Base-by-base conservation (phyloP, 345 rosid genomes). In the Salix udensis region DNA sequence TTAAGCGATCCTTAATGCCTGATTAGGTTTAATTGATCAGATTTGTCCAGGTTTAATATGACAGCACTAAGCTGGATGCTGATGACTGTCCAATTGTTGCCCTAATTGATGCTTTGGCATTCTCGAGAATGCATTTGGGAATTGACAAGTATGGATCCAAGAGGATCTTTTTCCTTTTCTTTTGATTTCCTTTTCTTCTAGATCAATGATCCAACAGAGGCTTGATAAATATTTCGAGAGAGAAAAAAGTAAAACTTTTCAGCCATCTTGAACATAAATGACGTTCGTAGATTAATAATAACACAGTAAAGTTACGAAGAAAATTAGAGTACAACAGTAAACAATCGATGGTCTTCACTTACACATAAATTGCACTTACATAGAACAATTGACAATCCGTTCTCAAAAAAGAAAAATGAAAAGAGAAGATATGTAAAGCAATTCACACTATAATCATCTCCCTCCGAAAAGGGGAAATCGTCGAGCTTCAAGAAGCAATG, bases 401-500 rank as follows among this genome's bases (percentile, higher is more conserved):
- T 55, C 61, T 8, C 11, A 7, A 8, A n/a, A 55, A 8, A 55
- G 12, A 55, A 53, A 21, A 53, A 19, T 2, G 13, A 11, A 42
- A 42, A 42, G 46, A 21, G 19, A 18, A 19, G 7, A 50, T 21
- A 19, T 53, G 60, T 53, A 19, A 53, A 1, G n/a, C 10, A 53
- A 53, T 53, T 53, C 9, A 21, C n/a, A 19, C 6, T 7, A 6
- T 7, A 19, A 53, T 5, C 7, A 53, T 4, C 15, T 24, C 21
- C 15, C 13, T 64, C 7, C 37, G 28, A 24, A 44, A 11, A 16
- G 28, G 23, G 44, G 42, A 67, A 55, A 53, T 11, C 11, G n/a
- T 21, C 14, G 5, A 48, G 55, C 26, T 67, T 78, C 62, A 79
- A 68, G 73, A 64, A 53, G 46, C 11, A 50, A 75, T 64, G 24